Conservation (phyloP, 108 stramenopile genomes). For the Schizochytrium sp. region DNA sequence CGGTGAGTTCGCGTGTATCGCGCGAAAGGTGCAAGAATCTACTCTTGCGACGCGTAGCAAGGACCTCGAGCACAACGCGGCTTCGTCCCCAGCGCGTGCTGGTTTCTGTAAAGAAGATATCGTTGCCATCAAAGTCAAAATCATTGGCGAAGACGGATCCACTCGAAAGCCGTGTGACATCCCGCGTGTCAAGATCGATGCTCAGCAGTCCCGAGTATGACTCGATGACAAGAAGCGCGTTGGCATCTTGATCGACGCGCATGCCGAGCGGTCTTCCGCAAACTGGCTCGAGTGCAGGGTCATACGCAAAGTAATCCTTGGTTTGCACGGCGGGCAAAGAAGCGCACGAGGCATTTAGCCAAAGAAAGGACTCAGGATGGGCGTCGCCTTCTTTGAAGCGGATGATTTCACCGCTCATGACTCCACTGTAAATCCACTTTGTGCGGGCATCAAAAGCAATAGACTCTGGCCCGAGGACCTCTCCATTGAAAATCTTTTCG, state of each 20-base stretch:
- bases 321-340: not conserved
- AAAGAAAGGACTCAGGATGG: not conserved
- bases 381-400: not conserved
- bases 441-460: not conserved
- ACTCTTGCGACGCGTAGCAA: not conserved
- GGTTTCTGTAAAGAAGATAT: not conserved
- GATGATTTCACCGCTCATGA: not conserved
- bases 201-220: not conserved
- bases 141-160: not conserved
- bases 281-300: not conserved
- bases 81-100: not conserved
- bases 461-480: not conserved
- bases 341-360: not conserved
- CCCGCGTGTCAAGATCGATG: not conserved
- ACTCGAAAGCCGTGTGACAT: not conserved
- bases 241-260: not conserved
- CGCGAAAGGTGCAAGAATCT: not conserved
- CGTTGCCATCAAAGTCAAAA: not conserved
- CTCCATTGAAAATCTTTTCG: not conserved
- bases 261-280: not conserved
- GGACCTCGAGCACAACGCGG: not conserved
- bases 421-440: not conserved
- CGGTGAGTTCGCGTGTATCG: not conserved
- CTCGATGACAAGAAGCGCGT: not conserved
- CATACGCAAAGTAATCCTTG: not conserved